phyloP scores from a whole-genome alignment of 305 asterid species.

The Petunia hybrid region DNA sequence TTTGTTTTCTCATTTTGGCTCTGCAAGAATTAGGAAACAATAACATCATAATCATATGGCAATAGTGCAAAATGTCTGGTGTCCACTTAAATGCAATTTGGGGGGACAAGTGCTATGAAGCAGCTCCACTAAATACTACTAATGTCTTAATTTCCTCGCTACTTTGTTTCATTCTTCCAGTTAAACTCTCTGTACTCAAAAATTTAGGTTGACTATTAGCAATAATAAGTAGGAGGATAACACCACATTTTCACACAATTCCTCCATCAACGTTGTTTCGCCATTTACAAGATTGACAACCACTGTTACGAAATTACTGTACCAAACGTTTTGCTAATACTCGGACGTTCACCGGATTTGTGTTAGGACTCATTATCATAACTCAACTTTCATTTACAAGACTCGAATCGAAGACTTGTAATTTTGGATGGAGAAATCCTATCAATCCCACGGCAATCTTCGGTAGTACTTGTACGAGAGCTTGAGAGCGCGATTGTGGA shows the following conservation, averaged over 20 bases:
- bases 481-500: too few relatives aligned
- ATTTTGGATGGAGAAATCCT: too few relatives aligned
- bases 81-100: not conserved
- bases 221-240: slow-evolving; percentile 9
- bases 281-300: not conserved
- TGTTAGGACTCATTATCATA: too few relatives aligned
- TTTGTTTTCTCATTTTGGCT: not conserved
- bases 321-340: too few relatives aligned
- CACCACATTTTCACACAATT: not conserved
- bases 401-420: too few relatives aligned
- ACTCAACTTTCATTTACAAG: too few relatives aligned
- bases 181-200: slow-evolving; percentile 14
- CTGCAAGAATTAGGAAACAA: slow-evolving; percentile 8
- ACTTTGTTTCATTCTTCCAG: slow-evolving; percentile 11
- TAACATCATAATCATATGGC: slow-evolving; percentile 2
- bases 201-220: slow-evolving; percentile 27
- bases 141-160: not conserved
- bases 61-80: not conserved
- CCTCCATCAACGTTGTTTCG: not conserved
- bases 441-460: too few relatives aligned
- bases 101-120: not conserved
- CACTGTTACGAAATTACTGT: not conserved
- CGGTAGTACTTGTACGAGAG: too few relatives aligned
- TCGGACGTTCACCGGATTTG: too few relatives aligned
- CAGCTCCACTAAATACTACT: not conserved